phyloP scores from a whole-genome alignment of 805 yeast species.

The Ogataea henricii region DNA sequence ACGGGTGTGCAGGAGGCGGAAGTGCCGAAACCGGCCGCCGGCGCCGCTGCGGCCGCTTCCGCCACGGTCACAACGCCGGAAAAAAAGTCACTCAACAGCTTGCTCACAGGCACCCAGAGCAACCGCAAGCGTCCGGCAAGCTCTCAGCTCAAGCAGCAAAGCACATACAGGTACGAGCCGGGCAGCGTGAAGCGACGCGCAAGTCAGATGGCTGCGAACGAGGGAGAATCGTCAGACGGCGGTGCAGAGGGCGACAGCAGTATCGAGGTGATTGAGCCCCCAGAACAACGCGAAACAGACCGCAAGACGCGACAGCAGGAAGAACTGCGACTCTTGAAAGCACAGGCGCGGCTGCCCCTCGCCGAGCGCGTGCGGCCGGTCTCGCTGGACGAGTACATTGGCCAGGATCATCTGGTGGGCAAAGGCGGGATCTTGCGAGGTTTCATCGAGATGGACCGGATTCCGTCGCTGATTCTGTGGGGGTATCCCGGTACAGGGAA shows the following conservation, averaged over 20 bases:
- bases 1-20: conserved; percentile 11
- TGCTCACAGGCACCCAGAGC: conserved; percentile 18
- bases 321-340: conserved; percentile 22
- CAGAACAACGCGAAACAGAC: conserved; percentile 4
- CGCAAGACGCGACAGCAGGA: conserved; percentile 15
- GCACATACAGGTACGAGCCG: conserved; percentile 18
- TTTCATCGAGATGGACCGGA: conserved; percentile 60
- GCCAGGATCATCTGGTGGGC: conserved; percentile 80
- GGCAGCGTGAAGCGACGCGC: conserved; percentile 10
- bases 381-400: conserved; percentile 68
- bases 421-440: conserved; percentile 63
- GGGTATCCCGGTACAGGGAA: conserved; percentile 98
- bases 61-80: too few relatives aligned
- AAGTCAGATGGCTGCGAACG: conserved; percentile 6
- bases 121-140: conserved; percentile 4
- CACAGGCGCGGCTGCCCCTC: conserved; percentile 47
- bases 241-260: conserved; percentile 6
- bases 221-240: not conserved
- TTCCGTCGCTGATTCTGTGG: conserved; percentile 88
- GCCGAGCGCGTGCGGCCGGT: conserved; percentile 86
- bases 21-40: conserved; percentile 9
- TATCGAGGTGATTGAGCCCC: conserved; percentile 2
- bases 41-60: conserved; percentile 6
- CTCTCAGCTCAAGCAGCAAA: conserved; percentile 9
- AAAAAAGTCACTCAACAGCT: conserved; percentile 16